Evolutionary conservation across 129 eudicot species (phyloP), one percentile per base, ranked within the genome.

Genomic region (Pittosporum tobira): DNA sequence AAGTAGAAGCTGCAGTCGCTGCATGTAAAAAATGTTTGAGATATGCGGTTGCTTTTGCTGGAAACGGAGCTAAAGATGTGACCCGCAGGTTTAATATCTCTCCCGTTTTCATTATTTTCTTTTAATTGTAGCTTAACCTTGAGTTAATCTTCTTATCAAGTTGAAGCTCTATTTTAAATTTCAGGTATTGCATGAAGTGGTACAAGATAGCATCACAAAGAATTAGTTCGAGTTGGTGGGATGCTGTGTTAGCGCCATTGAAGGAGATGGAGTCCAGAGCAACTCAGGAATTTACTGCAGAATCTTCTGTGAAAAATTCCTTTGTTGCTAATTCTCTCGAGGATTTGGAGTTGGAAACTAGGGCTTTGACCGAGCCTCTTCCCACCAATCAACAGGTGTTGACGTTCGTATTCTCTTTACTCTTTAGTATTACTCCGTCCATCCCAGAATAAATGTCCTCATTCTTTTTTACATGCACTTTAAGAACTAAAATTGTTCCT

Each of bases 321-420:
- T 64, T 43, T 28, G 55, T 47, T 45, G 60, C 70, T 48, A 79
- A 78, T 47, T 76, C 71, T 57, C 74, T 89, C 48, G 98, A 90
- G 77, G 98, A 90, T 48, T 76, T 90, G 87, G 98, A 90, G 77
- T 71, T 90, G 68, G 94, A 83, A 70, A 90, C 95, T 30, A 83
- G 88, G 71, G 95, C 95, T 57, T 74, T 90, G 48, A 90, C 98
- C 1, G 95, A 90, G 60, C 98, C 98, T 61, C 98, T 90, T 73
- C 98, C 98, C 51, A 90, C 94, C 48, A 90, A 86, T 86, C 98
- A 90, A 73, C 95, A 82, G 83, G 97, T 85, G 54, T 16, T 69
- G 46, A 46, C 42, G 37, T 59, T 13, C 30, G n/a, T 13, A 13
- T 48, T n/a, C n/a, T n/a, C n/a, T n/a, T n/a, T n/a, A n/a, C n/a